Evolutionary conservation across 306 rosid genomes (phyloP).

Genomic region (Rosa lucieae): DNA sequence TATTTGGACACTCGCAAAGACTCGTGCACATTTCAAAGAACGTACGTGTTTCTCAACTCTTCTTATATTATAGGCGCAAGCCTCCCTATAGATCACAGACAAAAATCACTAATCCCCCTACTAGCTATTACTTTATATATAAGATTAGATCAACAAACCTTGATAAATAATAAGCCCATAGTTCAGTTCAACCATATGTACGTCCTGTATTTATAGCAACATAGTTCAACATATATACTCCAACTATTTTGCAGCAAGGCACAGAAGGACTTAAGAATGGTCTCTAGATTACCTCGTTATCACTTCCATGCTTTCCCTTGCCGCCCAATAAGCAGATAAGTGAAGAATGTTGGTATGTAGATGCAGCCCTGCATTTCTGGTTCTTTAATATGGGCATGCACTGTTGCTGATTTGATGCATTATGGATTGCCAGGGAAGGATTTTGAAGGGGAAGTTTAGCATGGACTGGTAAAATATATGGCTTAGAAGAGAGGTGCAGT

Average conservation of each 20-base stretch:
- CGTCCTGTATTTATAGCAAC: neutral
- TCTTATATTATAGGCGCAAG: neutral
- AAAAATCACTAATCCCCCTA: neutral
- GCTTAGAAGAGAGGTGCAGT: neutral
- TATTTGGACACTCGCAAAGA: neutral
- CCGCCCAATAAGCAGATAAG: constrained; percentile 13
- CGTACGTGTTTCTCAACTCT: neutral
- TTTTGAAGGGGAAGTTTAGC: neutral
- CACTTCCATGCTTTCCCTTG: constrained; percentile 13
- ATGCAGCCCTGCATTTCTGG: neutral
- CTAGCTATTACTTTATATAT: neutral
- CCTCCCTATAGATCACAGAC: neutral
- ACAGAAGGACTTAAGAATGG: neutral
- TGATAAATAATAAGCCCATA: neutral
- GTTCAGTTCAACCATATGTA: neutral
- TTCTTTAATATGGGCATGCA: neutral
- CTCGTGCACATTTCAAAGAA: neutral
- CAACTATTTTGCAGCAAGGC: neutral
- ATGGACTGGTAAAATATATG: neutral
- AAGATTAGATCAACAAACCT: neutral
- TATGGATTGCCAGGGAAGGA: neutral
- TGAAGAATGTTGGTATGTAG: neutral
- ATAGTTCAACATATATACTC: neutral
- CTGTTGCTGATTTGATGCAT: neutral
- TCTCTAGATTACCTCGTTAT: constrained; percentile 3